Evolutionary conservation across 129 eudicot species (phyloP), one percentile per base, ranked within the genome.

Genomic region (Flaveria bidentis): DNA sequence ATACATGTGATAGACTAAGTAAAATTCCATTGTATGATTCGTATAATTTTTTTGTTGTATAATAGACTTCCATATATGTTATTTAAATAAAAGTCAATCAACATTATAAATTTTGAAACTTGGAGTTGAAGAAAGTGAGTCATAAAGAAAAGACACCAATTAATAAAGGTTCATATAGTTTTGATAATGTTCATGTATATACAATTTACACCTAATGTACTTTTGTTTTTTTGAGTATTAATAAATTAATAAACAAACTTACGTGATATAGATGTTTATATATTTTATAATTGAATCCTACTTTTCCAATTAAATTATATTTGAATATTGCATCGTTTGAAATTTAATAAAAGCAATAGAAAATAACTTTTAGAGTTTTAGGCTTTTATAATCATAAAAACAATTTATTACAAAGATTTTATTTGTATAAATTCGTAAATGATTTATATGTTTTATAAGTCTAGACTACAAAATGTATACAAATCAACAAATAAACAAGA

Each of bases 101-200:
- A 9, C 62, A 17, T 17, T 5, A 17, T 55, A 55, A 55, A 55
- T 17, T 55, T 17, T 8, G 28, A 55, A 55, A 9, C 62, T 55
- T 55, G 62, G 62, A 55, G 26, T 55, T 55, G 26, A 55, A 55
- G 62, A 55, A 18, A 55, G 62, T 55, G 62, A 55, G 62, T 18
- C 62, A 55, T 55, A 55, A 55, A 55, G 62, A 18, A 17, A 55
- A 9, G 26, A 55, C 62, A 55, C 17, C 20, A 18, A 20, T 20
- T 20, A 20, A 55, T 55, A 55, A 17, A 55, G 61, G 61, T n/a
- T 55, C 8, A 18, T 18, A 8, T 55, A 17, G 12, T 55, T 55
- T 55, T 55, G 9, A 8, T 55, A 53, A 55, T 17, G 61, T 20
- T 55, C 61, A 18, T 55, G 14, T 55, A 55, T 17, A 55, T 2